Conservation (phyloP, 331 rosid genomes). For the Dryas integrifolia region DNA sequence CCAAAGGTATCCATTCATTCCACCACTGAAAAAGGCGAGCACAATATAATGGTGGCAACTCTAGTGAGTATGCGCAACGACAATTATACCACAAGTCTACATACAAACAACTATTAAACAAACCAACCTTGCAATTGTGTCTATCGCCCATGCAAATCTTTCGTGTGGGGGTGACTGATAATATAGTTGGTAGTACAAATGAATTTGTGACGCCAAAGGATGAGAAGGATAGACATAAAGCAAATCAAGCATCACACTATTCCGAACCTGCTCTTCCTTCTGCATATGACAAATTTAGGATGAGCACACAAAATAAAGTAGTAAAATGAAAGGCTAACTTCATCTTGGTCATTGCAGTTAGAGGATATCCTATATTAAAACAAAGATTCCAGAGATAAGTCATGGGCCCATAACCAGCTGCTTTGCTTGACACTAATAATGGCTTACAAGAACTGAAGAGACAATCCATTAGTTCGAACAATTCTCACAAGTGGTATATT, state of each 20-base stretch:
- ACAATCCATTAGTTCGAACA: too few relatives aligned
- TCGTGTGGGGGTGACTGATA: slow-evolving; percentile 37
- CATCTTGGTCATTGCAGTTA: slow-evolving; percentile 9
- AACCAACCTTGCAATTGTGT: slow-evolving; percentile 67
- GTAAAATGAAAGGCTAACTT: too few relatives aligned
- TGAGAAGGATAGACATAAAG: slow-evolving; percentile 62
- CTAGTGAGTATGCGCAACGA: slow-evolving; percentile 12
- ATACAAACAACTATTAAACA: slow-evolving; percentile 14
- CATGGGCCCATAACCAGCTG: neutral
- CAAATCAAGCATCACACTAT: slow-evolving; percentile 73
- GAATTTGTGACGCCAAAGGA: slow-evolving; percentile 58
- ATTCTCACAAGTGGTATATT: neutral
- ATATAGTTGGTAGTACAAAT: slow-evolving; percentile 39
- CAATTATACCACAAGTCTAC: slow-evolving; percentile 8
- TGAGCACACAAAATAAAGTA: slow-evolving; percentile 28
- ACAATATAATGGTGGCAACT: neutral
- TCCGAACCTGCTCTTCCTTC: slow-evolving; percentile 73
- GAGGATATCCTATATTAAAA: neutral
- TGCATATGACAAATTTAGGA: slow-evolving; percentile 41
- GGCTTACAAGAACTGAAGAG: too few relatives aligned
- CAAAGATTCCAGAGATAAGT: neutral
- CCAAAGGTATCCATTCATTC: slow-evolving; percentile 89
- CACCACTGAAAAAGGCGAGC: slow-evolving; percentile 53
- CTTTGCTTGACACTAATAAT: neutral
- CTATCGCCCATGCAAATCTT: slow-evolving; percentile 38